Evolutionary conservation across 177 flowering plant genomes (phyloP), one percentile per base, ranked within the genome.

Genomic region (Vitis hybrid): DNA sequence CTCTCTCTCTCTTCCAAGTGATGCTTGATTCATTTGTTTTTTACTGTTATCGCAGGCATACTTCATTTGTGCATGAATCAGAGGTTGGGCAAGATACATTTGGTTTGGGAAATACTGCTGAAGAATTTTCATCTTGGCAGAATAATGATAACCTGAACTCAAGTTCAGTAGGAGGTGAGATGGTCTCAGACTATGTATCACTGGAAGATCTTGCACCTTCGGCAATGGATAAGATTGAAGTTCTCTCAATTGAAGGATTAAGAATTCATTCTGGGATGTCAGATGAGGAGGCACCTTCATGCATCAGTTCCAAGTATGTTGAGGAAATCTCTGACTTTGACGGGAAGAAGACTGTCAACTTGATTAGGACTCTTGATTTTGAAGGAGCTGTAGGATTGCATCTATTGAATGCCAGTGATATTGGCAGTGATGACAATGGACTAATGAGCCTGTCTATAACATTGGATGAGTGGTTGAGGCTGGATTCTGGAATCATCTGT

Each of bases 261-360:
- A 82, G 72, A 75, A 79, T 86, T 69, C 86, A 84, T 67, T 82
- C 84, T 15, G 75, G 72, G 71, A 75, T 84, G 85, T 67, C 85
- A 62, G 59, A 51, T 62, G 83, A 74, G 60, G 80, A 70, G 49
- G 72, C 83, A 55, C 80, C 81, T 59, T 77, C 85, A 66, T 55
- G 78, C 80, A 72, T 84, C 46, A 57, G 56, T 62, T 21, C 76
- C 18, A 64, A 60, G 17, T 62, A 51, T 59, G 9, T 46, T 21
- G 32, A 60, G 7, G 64, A 78, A 27, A 12, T 70, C n/a, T 19
- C 58, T 8, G 54, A 52, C 51, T 69, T 46, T 71, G 62, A 56
- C n/a, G 58, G 62, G 30, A 65, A 48, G 68, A 49, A 30, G 68
- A 49, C 27, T 54, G 60, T 68, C 6, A 50, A 21, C 24, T 19